Evolutionary conservation across 129 eudicot genomes (phyloP), one percentile per base, ranked within the genome.

Genomic region (Escallonia rubra): DNA sequence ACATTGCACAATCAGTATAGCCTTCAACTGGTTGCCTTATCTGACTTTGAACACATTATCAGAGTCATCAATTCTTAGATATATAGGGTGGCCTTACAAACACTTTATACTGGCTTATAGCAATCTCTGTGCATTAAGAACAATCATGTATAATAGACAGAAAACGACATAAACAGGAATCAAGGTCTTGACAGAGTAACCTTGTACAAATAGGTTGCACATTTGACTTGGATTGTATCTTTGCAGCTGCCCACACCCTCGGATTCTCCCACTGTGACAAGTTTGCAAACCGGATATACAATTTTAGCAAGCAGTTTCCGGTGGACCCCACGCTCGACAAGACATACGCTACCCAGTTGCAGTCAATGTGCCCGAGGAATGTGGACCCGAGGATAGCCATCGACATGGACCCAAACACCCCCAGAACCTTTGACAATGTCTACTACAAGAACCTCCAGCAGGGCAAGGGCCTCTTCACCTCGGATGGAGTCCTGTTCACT

Each of bases 241-340:
- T 48, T 74, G 70, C 81, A 91, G 98, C 81, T 45, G 86, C 90
- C 15, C 99, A 93, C 75, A 86, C 85, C 3, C 69, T 93, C 8
- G 98, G 98, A 67, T 93, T 93, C 69, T 84, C 98, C 6, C 98
- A 93, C 72, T 93, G 98, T 68, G 15, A 63, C 81, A 75, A 78
- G 59, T 93, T 93, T 59, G 40, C 95, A 7, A 89, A 82, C 72
- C 81, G 98, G 77, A 81, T 89, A 47, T 82, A 83, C 90, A 87
- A 82, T 45, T 88, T 83, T 80, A 82, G 79, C 77, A 57, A 34
- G 40, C 61, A 57, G 38, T 81, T 76, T 43, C 75, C 86, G 13
- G 80, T 89, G 3, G 96, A 93, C 76, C 98, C 98, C 53, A 86
- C 86, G 58, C 69, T 93, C 11, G 70, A 82, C 90, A 63, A 62